phyloP scores from a whole-genome alignment of 2,329 filamentous ascomycete genomes.

The Epichloe gansuensis region DNA sequence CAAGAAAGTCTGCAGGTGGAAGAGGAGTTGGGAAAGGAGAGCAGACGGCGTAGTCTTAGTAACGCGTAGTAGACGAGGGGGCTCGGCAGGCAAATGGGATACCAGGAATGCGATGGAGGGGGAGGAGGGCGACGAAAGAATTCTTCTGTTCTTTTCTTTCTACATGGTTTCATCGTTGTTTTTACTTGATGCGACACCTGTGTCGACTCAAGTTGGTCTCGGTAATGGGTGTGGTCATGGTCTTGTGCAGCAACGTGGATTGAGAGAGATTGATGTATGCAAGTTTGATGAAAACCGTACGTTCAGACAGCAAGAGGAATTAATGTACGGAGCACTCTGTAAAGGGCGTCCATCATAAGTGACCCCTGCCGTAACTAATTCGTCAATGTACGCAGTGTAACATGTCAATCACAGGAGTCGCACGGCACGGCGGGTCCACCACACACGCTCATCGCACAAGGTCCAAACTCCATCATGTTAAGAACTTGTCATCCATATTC shows the following conservation, averaged over 20 bases:
- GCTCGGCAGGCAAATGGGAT: background rate
- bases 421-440: too few relatives aligned
- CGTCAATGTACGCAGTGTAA: too few relatives aligned
- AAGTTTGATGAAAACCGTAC: background rate
- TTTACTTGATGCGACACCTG: background rate
- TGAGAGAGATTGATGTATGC: background rate
- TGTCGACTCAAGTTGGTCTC: background rate
- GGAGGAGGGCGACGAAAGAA: background rate
- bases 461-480: too few relatives aligned
- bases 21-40: slow-evolving; percentile 42
- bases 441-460: too few relatives aligned
- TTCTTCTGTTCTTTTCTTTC: background rate
- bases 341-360: too few relatives aligned
- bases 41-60: slow-evolving; percentile 23
- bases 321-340: too few relatives aligned
- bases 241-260: too few relatives aligned
- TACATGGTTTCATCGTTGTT: background rate
- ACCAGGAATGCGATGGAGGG: background rate
- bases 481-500: background rate
- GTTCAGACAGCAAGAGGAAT: background rate
- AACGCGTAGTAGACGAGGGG: background rate
- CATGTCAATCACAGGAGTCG: too few relatives aligned
- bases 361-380: too few relatives aligned
- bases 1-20: slow-evolving; percentile 62
- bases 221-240: background rate